Percentiles rank a stretch among this genome's conserved stretches.
phyloP scores from a whole-genome alignment of 768 basidiomycete genomes.

The Pleurotus eryngii region DNA sequence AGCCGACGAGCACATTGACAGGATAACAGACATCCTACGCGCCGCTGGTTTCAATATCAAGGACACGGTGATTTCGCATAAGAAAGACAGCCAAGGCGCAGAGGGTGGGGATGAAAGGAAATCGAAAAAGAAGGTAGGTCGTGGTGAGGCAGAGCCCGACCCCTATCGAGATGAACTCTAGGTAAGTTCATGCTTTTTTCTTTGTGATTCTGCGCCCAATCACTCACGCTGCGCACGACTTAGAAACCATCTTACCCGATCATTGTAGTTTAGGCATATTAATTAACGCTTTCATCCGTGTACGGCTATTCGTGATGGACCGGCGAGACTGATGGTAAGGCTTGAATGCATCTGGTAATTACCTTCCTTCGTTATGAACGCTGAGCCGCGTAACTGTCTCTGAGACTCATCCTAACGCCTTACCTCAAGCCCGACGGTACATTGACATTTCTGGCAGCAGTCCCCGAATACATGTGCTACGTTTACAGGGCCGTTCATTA shows the following conservation, averaged over 20 bases:
- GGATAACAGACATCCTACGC: conserved; percentile 47
- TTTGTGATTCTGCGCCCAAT: neutral
- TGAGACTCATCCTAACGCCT: neutral
- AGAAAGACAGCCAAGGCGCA: conserved; percentile 23
- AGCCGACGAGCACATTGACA: conserved; percentile 29
- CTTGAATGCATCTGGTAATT: too few relatives aligned
- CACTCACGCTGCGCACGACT: neutral
- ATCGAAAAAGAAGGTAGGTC: conserved; percentile 19
- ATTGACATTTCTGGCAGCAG: neutral
- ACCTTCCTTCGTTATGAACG: too few relatives aligned
- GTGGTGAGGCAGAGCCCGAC: neutral
- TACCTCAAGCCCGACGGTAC: too few relatives aligned
- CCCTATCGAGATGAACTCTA: conserved; percentile 7
- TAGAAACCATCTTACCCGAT: neutral
- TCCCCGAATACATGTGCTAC: neutral
- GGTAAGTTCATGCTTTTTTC: neutral
- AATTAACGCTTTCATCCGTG: neutral
- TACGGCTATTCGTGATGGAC: neutral
- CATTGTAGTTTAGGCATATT: neutral
- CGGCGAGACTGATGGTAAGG: too few relatives aligned
- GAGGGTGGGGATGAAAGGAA: conserved; percentile 27
- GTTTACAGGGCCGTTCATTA: neutral
- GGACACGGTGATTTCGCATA: conserved; percentile 25
- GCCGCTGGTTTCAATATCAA: conserved; percentile 51
- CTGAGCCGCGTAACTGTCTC: neutral